Evolutionary conservation across 371 early-diverging fungal species (phyloP).

Genomic region (Mucor piriformis): DNA sequence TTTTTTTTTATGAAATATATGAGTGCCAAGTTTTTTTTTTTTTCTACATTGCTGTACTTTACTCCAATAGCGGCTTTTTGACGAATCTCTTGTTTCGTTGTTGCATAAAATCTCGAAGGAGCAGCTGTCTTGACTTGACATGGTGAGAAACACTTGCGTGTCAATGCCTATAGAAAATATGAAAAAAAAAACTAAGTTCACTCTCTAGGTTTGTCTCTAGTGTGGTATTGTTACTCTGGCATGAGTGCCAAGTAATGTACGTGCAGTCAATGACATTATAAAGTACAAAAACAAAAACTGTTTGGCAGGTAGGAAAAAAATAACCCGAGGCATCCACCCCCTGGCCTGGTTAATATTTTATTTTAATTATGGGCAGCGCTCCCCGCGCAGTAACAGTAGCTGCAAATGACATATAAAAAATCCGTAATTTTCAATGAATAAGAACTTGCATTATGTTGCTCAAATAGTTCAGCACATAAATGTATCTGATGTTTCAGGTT

Average conservation of each 20-base stretch:
- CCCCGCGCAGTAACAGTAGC: no score
- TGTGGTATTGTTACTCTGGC: background rate
- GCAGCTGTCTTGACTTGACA: background rate
- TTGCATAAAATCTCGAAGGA: conserved; percentile 9
- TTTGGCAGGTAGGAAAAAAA: no score
- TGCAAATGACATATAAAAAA: no score
- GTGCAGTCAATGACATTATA: conserved; percentile 10
- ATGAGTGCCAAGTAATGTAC: background rate
- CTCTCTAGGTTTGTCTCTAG: background rate
- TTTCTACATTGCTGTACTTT: background rate
- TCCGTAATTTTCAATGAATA: no score
- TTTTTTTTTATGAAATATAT: background rate
- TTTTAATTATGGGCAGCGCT: no score
- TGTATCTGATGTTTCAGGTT: no score
- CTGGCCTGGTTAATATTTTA: no score
- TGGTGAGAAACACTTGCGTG: background rate
- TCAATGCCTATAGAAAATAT: background rate
- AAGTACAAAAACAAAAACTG: background rate
- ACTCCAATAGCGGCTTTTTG: conserved; percentile 30
- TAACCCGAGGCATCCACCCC: no score
- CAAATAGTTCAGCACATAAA: no score
- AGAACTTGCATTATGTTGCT: no score
- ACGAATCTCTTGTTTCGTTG: conserved; percentile 15
- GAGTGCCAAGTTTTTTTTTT: no score
- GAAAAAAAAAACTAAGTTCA: background rate